Percentiles rank a stretch among this genome's conserved stretches.
Evolutionary conservation across 306 rosid genomes (phyloP).

Genomic region (Carpinus viminea): DNA sequence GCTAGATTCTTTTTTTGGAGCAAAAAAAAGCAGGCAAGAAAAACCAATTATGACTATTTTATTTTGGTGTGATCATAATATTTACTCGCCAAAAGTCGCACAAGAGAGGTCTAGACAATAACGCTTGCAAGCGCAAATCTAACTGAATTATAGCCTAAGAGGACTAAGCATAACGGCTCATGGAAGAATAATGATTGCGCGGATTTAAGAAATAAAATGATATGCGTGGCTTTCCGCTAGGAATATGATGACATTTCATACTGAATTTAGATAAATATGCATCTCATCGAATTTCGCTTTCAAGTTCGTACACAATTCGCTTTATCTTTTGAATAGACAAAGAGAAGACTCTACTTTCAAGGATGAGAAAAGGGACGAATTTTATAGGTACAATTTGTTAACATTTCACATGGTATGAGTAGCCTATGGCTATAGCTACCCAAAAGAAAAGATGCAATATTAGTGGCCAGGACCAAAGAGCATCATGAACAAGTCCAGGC

Average conservation of each 20-base stretch:
- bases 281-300: slow-evolving; percentile 28
- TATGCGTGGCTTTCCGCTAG: slow-evolving; percentile 12
- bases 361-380: slow-evolving; percentile 5
- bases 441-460: neutral
- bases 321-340: slow-evolving; percentile 33
- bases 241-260: slow-evolving; percentile 23
- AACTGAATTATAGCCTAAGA: too few species aligned
- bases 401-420: slow-evolving; percentile 12
- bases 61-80: too few species aligned
- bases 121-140: too few species aligned
- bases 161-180: neutral
- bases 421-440: neutral
- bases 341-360: slow-evolving; percentile 20
- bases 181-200: slow-evolving; percentile 8
- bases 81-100: too few species aligned
- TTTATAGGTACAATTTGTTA: slow-evolving; percentile 9
- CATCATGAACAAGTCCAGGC: slow-evolving; percentile 1
- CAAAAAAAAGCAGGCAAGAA: too few species aligned
- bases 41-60: too few species aligned
- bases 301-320: slow-evolving; percentile 28
- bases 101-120: too few species aligned
- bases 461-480: neutral
- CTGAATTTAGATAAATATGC: slow-evolving; percentile 13
- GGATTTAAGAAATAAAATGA: neutral
- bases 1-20: too few species aligned